Percentiles rank a stretch among this genome's conserved stretches.
phyloP scores from a whole-genome alignment of 768 basidiomycete genomes.

The Collybiopsis confluens region DNA sequence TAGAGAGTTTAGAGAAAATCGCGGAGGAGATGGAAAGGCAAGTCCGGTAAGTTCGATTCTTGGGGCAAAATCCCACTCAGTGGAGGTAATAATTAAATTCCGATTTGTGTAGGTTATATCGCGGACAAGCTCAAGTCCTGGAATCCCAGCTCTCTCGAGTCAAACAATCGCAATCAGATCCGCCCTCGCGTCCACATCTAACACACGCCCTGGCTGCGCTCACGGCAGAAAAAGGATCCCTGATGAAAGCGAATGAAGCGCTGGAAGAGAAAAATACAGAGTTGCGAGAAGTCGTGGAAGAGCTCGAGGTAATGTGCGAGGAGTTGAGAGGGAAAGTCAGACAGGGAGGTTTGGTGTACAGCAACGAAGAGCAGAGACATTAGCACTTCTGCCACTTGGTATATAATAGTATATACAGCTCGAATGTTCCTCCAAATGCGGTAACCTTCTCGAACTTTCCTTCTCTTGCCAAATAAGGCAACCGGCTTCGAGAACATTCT shows the following conservation, averaged over 20 bases:
- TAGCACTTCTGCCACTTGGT: not conserved
- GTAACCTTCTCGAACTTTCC: not conserved
- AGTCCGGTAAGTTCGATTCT: conserved; percentile 42
- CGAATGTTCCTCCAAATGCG: conserved; percentile 1
- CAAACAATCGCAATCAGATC: conserved; percentile 16
- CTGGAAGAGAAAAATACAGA: conserved; percentile 57
- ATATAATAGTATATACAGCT: not conserved
- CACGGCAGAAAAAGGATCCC: conserved; percentile 37
- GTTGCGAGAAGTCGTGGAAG: conserved; percentile 53
- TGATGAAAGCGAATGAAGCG: conserved; percentile 46
- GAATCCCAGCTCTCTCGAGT: conserved; percentile 50
- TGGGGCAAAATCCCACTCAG: not conserved
- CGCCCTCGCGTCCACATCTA: conserved; percentile 13
- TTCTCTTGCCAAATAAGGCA: conserved; percentile 8
- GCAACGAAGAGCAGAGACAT: not conserved
- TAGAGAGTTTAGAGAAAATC: conserved; percentile 54
- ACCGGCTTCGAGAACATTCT: conserved; percentile 7
- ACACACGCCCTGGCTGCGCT: conserved; percentile 18
- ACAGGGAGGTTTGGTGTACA: conserved; percentile 11
- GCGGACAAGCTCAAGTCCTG: conserved; percentile 57
- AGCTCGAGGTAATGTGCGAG: conserved; percentile 69
- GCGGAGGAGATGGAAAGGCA: conserved; percentile 52
- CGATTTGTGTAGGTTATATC: conserved; percentile 38
- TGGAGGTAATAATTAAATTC: not conserved
- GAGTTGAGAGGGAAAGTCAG: conserved; percentile 55